Conservation (phyloP, 2,329 filamentous ascomycete species). For the Fusarium sp. region DNA sequence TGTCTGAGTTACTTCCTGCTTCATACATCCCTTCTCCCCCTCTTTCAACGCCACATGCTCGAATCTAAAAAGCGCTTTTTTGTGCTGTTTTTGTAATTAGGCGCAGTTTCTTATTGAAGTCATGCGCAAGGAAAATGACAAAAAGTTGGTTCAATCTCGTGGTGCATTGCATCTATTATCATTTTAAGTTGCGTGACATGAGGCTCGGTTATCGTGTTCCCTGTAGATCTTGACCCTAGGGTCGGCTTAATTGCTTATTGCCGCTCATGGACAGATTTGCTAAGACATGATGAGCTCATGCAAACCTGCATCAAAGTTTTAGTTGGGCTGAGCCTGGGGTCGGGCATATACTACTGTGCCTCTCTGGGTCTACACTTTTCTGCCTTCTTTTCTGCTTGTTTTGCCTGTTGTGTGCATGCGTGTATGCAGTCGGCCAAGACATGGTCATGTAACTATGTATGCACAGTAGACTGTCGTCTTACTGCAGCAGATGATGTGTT, state of each 20-base stretch:
- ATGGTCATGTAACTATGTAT: neutral
- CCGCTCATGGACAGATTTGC: conserved; percentile 9
- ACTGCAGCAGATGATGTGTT: conserved; percentile 35
- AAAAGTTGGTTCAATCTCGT: conserved; percentile 40
- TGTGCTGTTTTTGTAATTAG: conserved; percentile 44
- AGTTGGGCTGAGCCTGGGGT: conserved; percentile 39
- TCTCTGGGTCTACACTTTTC: neutral
- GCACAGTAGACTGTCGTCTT: conserved; percentile 23
- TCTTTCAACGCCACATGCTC: conserved; percentile 18
- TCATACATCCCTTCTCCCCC: neutral
- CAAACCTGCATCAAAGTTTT: neutral
- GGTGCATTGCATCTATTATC: conserved; percentile 2
- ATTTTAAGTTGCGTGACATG: conserved; percentile 14
- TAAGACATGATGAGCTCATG: conserved; percentile 13
- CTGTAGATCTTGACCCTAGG: conserved; percentile 19
- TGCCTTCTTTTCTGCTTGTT: conserved; percentile 20
- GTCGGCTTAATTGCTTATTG: conserved; percentile 14
- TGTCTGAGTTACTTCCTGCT: conserved; percentile 1
- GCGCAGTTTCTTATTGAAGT: conserved; percentile 36
- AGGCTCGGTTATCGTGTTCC: conserved; percentile 28
- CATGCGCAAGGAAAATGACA: conserved; percentile 34
- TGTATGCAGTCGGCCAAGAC: conserved; percentile 19
- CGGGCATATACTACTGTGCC: conserved; percentile 32
- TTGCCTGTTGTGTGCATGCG: conserved; percentile 24
- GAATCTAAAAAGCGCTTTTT: conserved; percentile 43